Evolutionary conservation across 2,329 filamentous ascomycete species (phyloP).

Genomic region (Talaromyces sp.): DNA sequence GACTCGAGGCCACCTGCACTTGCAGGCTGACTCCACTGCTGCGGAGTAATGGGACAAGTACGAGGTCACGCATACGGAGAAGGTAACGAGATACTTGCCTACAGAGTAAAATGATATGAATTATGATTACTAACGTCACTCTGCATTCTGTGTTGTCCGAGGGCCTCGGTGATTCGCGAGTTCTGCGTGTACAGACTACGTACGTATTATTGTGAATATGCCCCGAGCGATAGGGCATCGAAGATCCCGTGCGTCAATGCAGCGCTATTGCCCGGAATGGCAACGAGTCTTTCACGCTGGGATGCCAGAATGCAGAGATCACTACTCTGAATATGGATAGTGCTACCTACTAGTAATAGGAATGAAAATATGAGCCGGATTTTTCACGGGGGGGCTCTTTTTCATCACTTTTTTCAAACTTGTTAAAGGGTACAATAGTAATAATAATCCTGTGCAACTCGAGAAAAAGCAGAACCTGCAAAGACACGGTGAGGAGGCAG

Average conservation of each 20-base stretch:
- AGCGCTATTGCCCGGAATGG: not conserved
- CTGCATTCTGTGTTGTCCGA: not conserved
- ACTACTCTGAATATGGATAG: not conserved
- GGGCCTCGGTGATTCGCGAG: no score
- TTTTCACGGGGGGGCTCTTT: not conserved
- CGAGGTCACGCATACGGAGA: no score
- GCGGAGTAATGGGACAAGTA: not conserved
- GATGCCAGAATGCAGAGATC: not conserved
- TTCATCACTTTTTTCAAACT: no score
- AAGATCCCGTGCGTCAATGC: not conserved
- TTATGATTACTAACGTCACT: not conserved
- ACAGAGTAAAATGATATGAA: not conserved
- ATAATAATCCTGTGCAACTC: not conserved
- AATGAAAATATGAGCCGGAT: not conserved
- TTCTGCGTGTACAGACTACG: no score
- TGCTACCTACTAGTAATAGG: not conserved
- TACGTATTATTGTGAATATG: no score
- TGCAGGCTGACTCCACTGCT: not conserved
- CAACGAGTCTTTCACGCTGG: not conserved
- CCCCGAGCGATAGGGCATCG: not conserved
- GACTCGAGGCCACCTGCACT: not conserved
- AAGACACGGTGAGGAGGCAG: not conserved
- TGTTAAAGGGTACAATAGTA: no score
- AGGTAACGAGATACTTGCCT: no score
- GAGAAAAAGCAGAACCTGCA: no score